phyloP scores from a whole-genome alignment of 495 filamentous ascomycete species.

The Annulohypoxylon maeteangense region DNA sequence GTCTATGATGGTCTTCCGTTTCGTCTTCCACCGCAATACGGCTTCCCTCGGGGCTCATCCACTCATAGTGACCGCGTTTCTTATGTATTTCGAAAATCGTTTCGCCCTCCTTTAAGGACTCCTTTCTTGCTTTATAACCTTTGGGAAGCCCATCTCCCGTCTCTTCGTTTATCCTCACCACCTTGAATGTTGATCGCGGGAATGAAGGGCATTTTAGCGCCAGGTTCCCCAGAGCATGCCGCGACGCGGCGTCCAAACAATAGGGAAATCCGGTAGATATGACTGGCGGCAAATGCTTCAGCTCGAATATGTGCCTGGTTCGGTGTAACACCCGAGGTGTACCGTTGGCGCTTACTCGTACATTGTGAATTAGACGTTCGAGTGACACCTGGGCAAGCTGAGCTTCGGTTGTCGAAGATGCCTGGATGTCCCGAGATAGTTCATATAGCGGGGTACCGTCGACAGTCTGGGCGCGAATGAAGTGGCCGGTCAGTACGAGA shows the following conservation, averaged over 20 bases:
- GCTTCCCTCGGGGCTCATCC: conserved; percentile 38
- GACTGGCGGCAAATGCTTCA: conserved; percentile 36
- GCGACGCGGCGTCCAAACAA: conserved; percentile 32
- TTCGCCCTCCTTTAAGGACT: conserved; percentile 27
- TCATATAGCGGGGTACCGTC: conserved; percentile 44
- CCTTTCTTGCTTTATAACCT: conserved; percentile 26
- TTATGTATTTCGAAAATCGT: conserved; percentile 39
- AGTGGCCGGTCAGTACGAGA: conserved; percentile 42
- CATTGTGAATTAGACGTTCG: conserved; percentile 45
- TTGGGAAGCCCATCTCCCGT: conserved; percentile 34
- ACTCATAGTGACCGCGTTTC: conserved; percentile 39
- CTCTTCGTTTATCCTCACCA: conserved; percentile 32
- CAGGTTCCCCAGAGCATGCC: conserved; percentile 39
- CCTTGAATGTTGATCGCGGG: conserved; percentile 42
- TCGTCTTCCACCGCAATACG: conserved; percentile 45
- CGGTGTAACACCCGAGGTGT: conserved; percentile 32
- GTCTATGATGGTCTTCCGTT: conserved; percentile 17
- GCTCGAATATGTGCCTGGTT: conserved; percentile 43
- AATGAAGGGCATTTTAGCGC: conserved; percentile 36
- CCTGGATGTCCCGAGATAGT: conserved; percentile 40
- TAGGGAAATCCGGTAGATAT: conserved; percentile 33
- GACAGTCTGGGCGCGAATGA: conserved; percentile 42
- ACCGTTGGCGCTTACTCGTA: conserved; percentile 37
- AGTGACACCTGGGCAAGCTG: conserved; percentile 48
- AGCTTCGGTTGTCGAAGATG: conserved; percentile 11